Evolutionary conservation across 1,284 basidiomycete species (phyloP), one percentile per base, ranked within the genome.

Genomic region (Ceratobasidium sp.): DNA sequence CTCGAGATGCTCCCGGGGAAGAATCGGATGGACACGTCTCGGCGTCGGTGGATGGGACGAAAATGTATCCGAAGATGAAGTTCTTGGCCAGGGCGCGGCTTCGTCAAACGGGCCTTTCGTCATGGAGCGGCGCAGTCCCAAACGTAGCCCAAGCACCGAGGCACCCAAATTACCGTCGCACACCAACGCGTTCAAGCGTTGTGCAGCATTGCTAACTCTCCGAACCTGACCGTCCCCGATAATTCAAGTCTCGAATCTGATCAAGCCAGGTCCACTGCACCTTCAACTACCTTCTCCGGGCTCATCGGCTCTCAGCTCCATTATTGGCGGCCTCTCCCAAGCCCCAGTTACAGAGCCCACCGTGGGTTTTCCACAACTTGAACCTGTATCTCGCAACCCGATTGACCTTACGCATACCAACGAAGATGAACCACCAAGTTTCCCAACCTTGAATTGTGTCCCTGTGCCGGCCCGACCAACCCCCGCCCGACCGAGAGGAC

Each of bases 301-400:
- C 44, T 73, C 55, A 38, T 73, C 20, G 70, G 70, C 35, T 59
- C 55, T 38, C 55, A 73, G 55, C 55, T 73, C 70, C 30, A 59
- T 54, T 16, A 60, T 73, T 41, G 55, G 44, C 48, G 44, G 57
- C 30, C 70, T 41, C 41, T 27, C 57, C 41, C 70, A 27, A 38
- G 35, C 70, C 41, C 54, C 60, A 38, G 23, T 41, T 2, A 35
- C 38, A 35, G 57, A 38, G 44, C 38, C 70, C 44, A 50, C 55
- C 27, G 41, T 65, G 62, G 44, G 38, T 48, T 33, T 62, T 48
- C 70, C 52, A 18, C 57, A 60, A 33, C 70, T 73, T 20, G 62
- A 73, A 27, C 70, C 70, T 16, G 55, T 62, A 12, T 73, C 70
- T 3, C 70, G 57, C 18, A 50, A 60, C 27, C 57, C 70, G 16